Evolutionary conservation across 805 yeast genomes (phyloP).

Genomic region (Zygoascus ofunaensis): DNA sequence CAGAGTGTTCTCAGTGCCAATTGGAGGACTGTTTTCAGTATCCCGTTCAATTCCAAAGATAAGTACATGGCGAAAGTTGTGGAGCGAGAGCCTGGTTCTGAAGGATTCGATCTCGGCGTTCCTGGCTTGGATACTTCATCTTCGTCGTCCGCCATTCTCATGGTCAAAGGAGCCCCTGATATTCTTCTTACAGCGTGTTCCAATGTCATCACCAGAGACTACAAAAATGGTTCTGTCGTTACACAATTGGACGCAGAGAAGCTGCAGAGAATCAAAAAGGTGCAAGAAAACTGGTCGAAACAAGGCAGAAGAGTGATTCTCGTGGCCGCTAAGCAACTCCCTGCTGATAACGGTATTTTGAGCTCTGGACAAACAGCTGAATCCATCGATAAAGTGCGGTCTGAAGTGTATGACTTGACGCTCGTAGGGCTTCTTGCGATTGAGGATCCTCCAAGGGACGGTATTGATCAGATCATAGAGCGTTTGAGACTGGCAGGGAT

Average conservation of each 20-base stretch:
- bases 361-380: constrained; percentile 8
- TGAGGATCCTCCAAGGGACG: constrained; percentile 94
- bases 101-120: no score
- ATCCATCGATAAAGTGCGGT: not conserved
- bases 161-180: constrained; percentile 44
- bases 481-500: constrained; percentile 81
- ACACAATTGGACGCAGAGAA: not conserved
- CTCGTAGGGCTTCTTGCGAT: constrained; percentile 84
- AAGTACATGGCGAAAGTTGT: constrained; percentile 26
- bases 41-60: constrained; percentile 39
- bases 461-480: constrained; percentile 64
- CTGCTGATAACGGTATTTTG: constrained; percentile 3
- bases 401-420: constrained; percentile 36
- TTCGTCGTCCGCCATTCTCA: no score
- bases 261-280: not conserved
- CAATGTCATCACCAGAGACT: constrained; percentile 4
- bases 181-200: constrained; percentile 30
- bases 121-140: no score
- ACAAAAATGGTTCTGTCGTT: not conserved
- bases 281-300: constrained; percentile 12
- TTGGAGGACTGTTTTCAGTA: constrained; percentile 8
- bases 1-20: not conserved
- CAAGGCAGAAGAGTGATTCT: constrained; percentile 14
- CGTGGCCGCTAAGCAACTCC: constrained; percentile 7
- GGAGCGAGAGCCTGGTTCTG: constrained; percentile 25